Conservation (phyloP, 2,329 filamentous ascomycete species). For the Xylariaceae sp. region DNA sequence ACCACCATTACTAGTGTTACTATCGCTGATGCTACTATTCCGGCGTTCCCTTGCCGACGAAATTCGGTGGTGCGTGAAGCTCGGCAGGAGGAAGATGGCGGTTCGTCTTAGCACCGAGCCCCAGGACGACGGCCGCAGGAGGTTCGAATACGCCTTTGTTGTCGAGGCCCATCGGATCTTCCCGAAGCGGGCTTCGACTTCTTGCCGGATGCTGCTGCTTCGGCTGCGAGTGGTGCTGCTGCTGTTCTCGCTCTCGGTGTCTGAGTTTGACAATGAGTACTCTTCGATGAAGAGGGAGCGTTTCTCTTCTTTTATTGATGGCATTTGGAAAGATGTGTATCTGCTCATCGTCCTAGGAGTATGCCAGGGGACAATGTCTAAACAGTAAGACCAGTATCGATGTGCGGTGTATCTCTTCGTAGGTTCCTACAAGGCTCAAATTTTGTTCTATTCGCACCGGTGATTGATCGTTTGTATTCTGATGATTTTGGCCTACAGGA, state of each 20-base stretch:
- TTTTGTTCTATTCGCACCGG: too few relatives aligned
- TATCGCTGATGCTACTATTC: constrained; percentile 41
- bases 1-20: not conserved
- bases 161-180: constrained; percentile 44
- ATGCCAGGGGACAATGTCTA: too few relatives aligned
- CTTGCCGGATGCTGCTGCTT: constrained; percentile 42
- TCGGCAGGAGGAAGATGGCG: constrained; percentile 58
- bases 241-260: constrained; percentile 54
- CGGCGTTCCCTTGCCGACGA: constrained; percentile 19
- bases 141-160: constrained; percentile 39
- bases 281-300: constrained; percentile 52
- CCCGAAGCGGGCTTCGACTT: constrained; percentile 46
- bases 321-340: constrained; percentile 44
- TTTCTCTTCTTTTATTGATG: constrained; percentile 54
- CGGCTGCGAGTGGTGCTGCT: too few relatives aligned
- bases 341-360: constrained; percentile 49
- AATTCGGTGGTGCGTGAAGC: constrained; percentile 56
- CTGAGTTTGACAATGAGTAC: constrained; percentile 46
- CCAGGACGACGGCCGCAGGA: constrained; percentile 45
- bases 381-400: too few relatives aligned
- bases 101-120: constrained; percentile 47
- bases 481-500: too few relatives aligned
- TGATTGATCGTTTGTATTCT: too few relatives aligned
- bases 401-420: constrained; percentile 29
- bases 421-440: too few relatives aligned